Conservation (phyloP, 2,329 filamentous ascomycete species). For the Fusarium clavum region DNA sequence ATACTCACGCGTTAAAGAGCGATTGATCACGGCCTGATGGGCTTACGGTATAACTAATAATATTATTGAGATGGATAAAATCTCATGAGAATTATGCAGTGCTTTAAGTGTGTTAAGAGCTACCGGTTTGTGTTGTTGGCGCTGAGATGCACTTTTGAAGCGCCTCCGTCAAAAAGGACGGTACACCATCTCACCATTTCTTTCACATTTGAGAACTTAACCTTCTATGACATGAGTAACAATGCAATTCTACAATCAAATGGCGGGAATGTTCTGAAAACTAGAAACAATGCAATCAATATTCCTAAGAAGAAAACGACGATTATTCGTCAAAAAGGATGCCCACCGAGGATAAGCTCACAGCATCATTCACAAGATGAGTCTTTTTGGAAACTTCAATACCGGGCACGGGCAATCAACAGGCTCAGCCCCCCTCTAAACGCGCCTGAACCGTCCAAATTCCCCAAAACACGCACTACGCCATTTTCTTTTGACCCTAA, state of each 20-base stretch:
- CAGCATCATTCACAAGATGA: background rate
- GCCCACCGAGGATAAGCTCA: background rate
- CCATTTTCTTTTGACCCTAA: background rate
- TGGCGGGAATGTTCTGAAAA: background rate
- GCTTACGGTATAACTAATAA: background rate
- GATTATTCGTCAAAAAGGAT: background rate
- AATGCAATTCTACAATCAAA: background rate
- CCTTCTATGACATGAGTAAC: accelerated
- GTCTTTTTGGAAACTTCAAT: background rate
- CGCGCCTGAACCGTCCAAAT: background rate
- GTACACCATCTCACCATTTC: no score
- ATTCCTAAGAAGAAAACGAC: no score
- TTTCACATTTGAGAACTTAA: background rate
- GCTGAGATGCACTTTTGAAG: background rate
- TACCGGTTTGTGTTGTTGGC: background rate
- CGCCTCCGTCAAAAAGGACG: no score
- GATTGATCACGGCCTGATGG: background rate
- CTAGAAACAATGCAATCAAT: no score
- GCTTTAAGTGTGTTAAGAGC: background rate
- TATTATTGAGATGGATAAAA: accelerated
- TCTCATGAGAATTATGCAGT: background rate
- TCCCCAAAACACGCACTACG: background rate
- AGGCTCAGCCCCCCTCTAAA: background rate
- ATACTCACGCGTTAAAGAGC: background rate
- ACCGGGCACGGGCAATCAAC: no score